These are phyloP conservation scores for Debaryomyces maramus DNA, from an alignment of 805 yeast species.

Conservation along the genomic window DNA sequence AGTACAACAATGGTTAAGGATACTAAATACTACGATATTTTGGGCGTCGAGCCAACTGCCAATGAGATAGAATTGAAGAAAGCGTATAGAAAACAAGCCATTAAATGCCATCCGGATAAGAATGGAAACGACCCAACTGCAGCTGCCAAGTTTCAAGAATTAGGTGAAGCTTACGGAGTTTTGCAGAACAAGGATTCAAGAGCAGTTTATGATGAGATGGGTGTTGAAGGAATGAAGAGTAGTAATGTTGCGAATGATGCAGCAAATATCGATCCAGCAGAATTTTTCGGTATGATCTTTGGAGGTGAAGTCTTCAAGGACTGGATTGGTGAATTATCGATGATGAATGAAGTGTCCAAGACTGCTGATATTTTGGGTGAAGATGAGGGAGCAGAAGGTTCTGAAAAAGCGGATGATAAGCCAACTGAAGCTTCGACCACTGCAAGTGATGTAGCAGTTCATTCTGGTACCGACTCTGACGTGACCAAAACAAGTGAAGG, in stretches of 20 bases:
- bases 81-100: conserved; percentile 89
- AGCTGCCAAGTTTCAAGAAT: conserved; percentile 77
- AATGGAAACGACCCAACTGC: conserved; percentile 94
- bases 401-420: conserved; percentile 8
- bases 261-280: conserved; percentile 72
- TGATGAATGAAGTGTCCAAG: conserved; percentile 72
- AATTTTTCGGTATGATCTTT: conserved; percentile 78
- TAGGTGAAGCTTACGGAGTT: conserved; percentile 70
- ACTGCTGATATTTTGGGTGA: conserved; percentile 52
- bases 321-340: conserved; percentile 81
- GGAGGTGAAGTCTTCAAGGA: conserved; percentile 79
- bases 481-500: conserved; percentile 6
- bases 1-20: conserved; percentile 68
- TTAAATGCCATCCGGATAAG: conserved; percentile 91
- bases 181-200: conserved; percentile 72
- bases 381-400: conserved; percentile 30
- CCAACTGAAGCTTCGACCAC: conserved; percentile 13
- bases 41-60: conserved; percentile 70
- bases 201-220: conserved; percentile 76
- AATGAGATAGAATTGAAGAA: conserved; percentile 82
- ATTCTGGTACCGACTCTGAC: conserved; percentile 7
- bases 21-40: conserved; percentile 79
- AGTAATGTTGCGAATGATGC: conserved; percentile 65
- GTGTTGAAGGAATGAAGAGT: conserved; percentile 59
- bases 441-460: conserved; percentile 8